Base-by-base conservation (phyloP, 495 filamentous ascomycete species). In the Platismatia glauca region DNA sequence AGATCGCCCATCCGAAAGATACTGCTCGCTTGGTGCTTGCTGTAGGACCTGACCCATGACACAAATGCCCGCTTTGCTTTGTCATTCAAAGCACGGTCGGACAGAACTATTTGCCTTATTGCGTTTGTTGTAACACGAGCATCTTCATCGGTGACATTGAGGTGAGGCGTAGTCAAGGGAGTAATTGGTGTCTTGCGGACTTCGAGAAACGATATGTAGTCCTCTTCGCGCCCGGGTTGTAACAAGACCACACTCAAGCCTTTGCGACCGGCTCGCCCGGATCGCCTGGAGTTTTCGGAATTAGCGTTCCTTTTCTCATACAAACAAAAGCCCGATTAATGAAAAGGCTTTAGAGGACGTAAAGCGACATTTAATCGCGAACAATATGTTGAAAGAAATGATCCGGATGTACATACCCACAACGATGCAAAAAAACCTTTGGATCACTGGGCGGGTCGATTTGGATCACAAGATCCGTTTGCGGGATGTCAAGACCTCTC, bases 341-440 rank as follows among this genome's bases (percentile, higher is more conserved):
- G 16, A 53, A 29, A 53, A 5, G 3, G 15, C 6, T 31, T 2
- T 5, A 20, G 12, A 7, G 4, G 16, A 29, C 15, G 20, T 18
- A 33, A 34, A 9, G 48, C 7, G 29, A n/a, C 27, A 33, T 31
- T 20, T 20, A 6, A 15, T 53, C 15, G 3, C 29, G 5, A 4
- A 7, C 6, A 20, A 7, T 9, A 1, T 18, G 0, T 34, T 9
- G 16, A 20, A 31, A 20, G 13, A 1, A 31, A 0, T 53, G 13
- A 5, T 33, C 16, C 1, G 2, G n/a, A 31, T 52, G 4, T 33
- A 53, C 50, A 20, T 33, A 53, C 50, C 50, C 94, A 68, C 90
- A 95, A 61, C 94, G 86, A 75, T 98, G 94, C 59, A 98, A 86
- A 73, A 97, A 97, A 43, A 87, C 89, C 73, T 97, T 97, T 0